phyloP scores from a whole-genome alignment of 164 flowering plant genomes.

The Amborella trichopoda region DNA sequence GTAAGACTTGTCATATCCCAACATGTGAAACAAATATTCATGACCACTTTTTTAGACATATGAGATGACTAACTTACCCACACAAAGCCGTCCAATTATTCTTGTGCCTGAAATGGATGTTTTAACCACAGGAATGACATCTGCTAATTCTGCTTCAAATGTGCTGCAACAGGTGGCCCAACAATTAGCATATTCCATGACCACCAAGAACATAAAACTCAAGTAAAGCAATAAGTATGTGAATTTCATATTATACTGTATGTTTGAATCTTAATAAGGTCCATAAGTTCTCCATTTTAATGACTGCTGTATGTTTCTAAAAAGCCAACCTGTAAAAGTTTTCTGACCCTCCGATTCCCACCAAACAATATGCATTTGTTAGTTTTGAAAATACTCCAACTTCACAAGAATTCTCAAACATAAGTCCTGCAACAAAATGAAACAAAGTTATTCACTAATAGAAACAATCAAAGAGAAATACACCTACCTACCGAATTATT shows the following conservation, averaged over 20 bases:
- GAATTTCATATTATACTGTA: too few relatives aligned
- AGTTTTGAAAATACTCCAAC: slow-evolving; percentile 76
- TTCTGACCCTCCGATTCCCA: slow-evolving; percentile 92
- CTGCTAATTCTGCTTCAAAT: slow-evolving; percentile 78
- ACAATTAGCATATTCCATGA: too few relatives aligned
- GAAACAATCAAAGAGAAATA: too few relatives aligned
- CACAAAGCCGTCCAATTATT: slow-evolving; percentile 77
- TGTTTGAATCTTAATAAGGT: background rate
- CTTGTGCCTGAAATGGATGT: slow-evolving; percentile 82
- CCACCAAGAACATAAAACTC: slow-evolving; percentile 1
- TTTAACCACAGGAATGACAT: slow-evolving; percentile 82
- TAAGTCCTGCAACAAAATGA: slow-evolving; percentile 63
- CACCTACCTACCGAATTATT: too few relatives aligned
- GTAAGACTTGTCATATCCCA: background rate
- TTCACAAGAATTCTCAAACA: slow-evolving; percentile 70
- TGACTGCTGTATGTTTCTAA: background rate
- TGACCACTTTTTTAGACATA: background rate
- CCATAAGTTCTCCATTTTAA: background rate
- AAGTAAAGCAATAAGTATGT: background rate
- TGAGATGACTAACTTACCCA: slow-evolving; percentile 26
- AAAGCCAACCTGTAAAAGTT: slow-evolving; percentile 64
- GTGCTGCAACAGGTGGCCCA: slow-evolving; percentile 28
- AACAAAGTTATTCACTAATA: too few relatives aligned
- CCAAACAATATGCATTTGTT: slow-evolving; percentile 78
- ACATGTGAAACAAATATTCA: background rate